Percentiles rank a stretch among this genome's conserved stretches.
These are phyloP conservation scores for Metarhizium humberi DNA, from an alignment of 2,329 filamentous ascomycete species.

Conservation along the genomic window DNA sequence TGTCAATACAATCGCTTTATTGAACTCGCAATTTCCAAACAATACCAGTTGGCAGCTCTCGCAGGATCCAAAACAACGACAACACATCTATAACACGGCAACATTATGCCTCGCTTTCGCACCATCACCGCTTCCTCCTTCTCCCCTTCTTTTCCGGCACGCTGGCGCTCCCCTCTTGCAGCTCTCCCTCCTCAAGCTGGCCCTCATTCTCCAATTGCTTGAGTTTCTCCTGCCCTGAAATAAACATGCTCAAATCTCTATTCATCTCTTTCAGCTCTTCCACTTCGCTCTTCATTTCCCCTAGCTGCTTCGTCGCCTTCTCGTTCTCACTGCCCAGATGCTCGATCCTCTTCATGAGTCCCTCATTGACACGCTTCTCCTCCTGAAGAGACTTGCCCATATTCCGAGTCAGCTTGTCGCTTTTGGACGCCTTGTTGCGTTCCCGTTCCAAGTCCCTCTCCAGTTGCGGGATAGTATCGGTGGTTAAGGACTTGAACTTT, in stretches of 20 bases:
- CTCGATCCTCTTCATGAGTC: conserved; percentile 72
- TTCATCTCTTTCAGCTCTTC: conserved; percentile 77
- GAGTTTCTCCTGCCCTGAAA: conserved; percentile 73
- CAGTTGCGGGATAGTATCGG: conserved; percentile 53
- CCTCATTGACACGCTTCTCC: conserved; percentile 76
- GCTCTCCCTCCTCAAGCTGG: conserved; percentile 54
- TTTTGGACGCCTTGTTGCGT: conserved; percentile 58
- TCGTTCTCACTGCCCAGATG: conserved; percentile 58
- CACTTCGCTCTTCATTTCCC: conserved; percentile 51
- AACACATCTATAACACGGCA: neutral
- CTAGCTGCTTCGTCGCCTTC: conserved; percentile 45
- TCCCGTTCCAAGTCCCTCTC: conserved; percentile 67
- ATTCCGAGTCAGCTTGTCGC: conserved; percentile 64
- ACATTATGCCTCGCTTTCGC: neutral
- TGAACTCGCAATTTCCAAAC: too few species aligned
- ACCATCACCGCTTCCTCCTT: conserved; percentile 29
- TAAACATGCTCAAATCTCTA: conserved; percentile 78
- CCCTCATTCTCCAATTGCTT: conserved; percentile 57
- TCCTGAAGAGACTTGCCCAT: conserved; percentile 71
- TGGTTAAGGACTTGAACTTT: conserved; percentile 34
- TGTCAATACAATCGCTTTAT: too few species aligned
- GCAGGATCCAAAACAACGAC: too few species aligned
- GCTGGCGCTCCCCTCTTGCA: conserved; percentile 63
- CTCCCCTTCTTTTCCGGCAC: conserved; percentile 52
- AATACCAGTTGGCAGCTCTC: too few species aligned